Evolutionary conservation across 805 yeast genomes (phyloP).

Genomic region (Brettanomyces bruxellensis): DNA sequence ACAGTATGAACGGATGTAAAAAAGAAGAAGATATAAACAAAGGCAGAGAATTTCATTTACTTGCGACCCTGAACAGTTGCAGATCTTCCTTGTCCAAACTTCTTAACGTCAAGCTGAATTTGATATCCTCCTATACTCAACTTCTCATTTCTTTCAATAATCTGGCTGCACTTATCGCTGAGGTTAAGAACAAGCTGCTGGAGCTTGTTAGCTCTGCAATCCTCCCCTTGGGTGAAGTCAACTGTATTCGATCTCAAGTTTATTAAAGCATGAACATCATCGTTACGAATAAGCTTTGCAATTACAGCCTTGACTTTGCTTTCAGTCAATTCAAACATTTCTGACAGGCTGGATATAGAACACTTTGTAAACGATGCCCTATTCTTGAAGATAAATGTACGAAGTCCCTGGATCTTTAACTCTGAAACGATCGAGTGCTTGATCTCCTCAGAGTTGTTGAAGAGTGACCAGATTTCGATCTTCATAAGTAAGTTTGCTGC

Average conservation of each 20-base stretch:
- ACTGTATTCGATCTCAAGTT: slow-evolving; percentile 58
- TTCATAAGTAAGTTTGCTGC: slow-evolving; percentile 64
- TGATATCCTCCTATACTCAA: slow-evolving; percentile 70
- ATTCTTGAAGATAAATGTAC: slow-evolving; percentile 86
- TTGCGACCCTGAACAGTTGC: not conserved
- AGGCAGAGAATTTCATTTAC: not conserved
- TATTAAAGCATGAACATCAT: slow-evolving; percentile 68
- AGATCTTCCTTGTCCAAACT: slow-evolving; percentile 4
- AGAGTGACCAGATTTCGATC: slow-evolving; percentile 79
- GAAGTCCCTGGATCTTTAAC: slow-evolving; percentile 82
- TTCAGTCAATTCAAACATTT: slow-evolving; percentile 54
- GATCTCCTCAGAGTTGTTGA: slow-evolving; percentile 59
- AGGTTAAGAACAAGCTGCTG: slow-evolving; percentile 82
- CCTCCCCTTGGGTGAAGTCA: slow-evolving; percentile 61
- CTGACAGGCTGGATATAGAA: slow-evolving; percentile 55
- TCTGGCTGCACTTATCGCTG: slow-evolving; percentile 69
- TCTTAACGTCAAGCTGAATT: slow-evolving; percentile 21
- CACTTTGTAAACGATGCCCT: slow-evolving; percentile 68
- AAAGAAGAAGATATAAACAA: not conserved
- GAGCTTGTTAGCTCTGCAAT: slow-evolving; percentile 60
- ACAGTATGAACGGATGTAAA: not conserved
- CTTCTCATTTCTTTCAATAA: slow-evolving; percentile 80
- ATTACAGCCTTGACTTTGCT: slow-evolving; percentile 53
- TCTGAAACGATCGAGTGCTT: slow-evolving; percentile 66
- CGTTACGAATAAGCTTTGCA: slow-evolving; percentile 65